Percentiles rank a stretch among this genome's conserved stretches.
phyloP scores from a whole-genome alignment of 2,329 filamentous ascomycete species.

The Graphilbum sp. region DNA sequence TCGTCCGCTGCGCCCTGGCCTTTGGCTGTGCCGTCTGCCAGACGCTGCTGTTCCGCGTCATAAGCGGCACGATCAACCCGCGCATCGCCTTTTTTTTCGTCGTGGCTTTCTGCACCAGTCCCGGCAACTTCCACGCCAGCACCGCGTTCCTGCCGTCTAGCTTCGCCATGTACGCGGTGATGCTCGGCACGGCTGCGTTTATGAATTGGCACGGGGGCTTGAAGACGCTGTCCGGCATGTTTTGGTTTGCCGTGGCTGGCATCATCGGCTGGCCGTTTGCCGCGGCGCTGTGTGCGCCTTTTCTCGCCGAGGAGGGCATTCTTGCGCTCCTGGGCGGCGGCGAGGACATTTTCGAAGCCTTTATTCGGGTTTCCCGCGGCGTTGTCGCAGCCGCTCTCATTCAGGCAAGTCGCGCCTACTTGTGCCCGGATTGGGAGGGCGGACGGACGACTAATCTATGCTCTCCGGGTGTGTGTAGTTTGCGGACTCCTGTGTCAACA shows the following conservation, averaged over 20 bases:
- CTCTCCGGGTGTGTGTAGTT: too few species aligned
- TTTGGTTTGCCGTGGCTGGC: constrained; percentile 77
- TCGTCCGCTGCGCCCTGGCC: constrained; percentile 60
- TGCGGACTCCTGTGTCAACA: constrained; percentile 55
- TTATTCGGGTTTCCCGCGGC: constrained; percentile 50
- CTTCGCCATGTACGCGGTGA: constrained; percentile 90
- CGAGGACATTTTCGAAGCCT: constrained; percentile 41
- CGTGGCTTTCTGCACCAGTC: constrained; percentile 58
- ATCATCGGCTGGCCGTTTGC: constrained; percentile 92
- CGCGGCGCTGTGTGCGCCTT: constrained; percentile 64
- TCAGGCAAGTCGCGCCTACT: background rate
- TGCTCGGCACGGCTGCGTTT: constrained; percentile 75
- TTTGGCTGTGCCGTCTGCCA: constrained; percentile 67
- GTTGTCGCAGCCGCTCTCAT: constrained; percentile 47
- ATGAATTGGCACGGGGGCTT: constrained; percentile 75
- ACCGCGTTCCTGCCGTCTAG: constrained; percentile 79
- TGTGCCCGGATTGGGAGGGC: too few species aligned
- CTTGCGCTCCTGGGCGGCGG: constrained; percentile 35
- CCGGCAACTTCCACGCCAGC: constrained; percentile 87
- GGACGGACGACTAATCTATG: too few species aligned
- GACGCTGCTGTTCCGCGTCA: constrained; percentile 61
- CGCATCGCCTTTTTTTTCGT: constrained; percentile 77
- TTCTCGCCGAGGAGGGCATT: constrained; percentile 56
- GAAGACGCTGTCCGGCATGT: constrained; percentile 68
- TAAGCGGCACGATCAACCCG: constrained; percentile 62